Base-by-base conservation (phyloP, 2,329 filamentous ascomycete genomes). In the Verticillium zaregamsianum region DNA sequence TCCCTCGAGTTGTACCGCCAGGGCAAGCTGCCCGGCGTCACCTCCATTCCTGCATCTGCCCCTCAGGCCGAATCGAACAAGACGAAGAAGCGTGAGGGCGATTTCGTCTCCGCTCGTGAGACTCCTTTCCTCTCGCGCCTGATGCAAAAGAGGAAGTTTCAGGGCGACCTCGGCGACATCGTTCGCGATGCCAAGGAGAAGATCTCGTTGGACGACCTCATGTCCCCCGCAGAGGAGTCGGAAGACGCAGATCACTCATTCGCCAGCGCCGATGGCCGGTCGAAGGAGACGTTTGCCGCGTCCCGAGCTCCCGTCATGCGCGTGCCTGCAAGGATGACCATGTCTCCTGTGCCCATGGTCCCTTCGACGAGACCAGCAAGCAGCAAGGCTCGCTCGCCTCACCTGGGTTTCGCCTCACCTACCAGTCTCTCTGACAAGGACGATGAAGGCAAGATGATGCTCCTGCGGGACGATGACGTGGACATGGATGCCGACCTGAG, bases 121-220 rank as follows among this genome's bases (percentile, higher is more conserved):
- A 85, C 86, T 17, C 90, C 90, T 15, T 82, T 90, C 73, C 79
- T 93, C 23, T 91, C 90, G 33, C 82, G 82, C 49, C 74, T 91
- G 56, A 79, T 92, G 75, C 80, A 85, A 67, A 82, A 77, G 65
- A 83, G 81, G 70, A 88, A 88, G 37, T 83, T 90, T 67, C 77
- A 78, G 63, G 80, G 86, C 59, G 83, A 91, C 68, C 76, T 91
- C 59, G 73, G 78, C 63, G 80, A 86, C 60, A 72, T 82, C 66
- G 86, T 89, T 58, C 77, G 77, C 59, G 86, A 88, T 67, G 85
- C 85, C 28, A 88, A 84, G 76, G 81, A 77, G 39, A 82, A 78
- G 70, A 67, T 83, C 58, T 77, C 81, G 60, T 64, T 82, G 58
- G 81, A 85, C 55, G 81, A 84, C 39, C 61, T 80, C 58, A 75